These are phyloP conservation scores for Pichia kluyveri DNA, from an alignment of 805 yeast genomes.

Conservation along the genomic window DNA sequence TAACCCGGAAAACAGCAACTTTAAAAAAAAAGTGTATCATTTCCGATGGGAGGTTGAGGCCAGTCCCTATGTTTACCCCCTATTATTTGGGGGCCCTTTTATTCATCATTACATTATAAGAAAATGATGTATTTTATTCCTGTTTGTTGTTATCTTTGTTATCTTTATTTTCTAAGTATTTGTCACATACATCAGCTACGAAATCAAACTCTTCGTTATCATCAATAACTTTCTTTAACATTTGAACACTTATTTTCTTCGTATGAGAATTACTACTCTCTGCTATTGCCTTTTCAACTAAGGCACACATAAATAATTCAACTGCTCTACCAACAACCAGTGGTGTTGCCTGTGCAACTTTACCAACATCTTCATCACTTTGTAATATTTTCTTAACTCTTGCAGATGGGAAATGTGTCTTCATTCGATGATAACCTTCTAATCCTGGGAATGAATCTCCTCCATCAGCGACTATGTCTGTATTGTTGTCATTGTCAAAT, in stretches of 20 bases:
- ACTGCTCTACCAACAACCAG: conserved; percentile 94
- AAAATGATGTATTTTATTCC: no score
- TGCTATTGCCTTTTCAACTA: conserved; percentile 74
- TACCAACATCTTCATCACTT: conserved; percentile 96
- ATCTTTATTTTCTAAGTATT: conserved; percentile 1
- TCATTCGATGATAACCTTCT: conserved; percentile 39
- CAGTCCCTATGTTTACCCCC: no score
- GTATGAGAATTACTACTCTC: conserved; percentile 71
- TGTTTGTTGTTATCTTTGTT: not conserved
- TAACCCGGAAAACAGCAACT: no score
- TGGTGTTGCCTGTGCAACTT: conserved; percentile 98
- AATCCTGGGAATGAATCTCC: conserved; percentile 12
- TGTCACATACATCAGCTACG: conserved; percentile 54
- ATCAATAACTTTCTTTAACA: conserved; percentile 75
- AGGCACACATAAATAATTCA: conserved; percentile 82
- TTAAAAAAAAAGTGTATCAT: no score
- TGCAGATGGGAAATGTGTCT: conserved; percentile 86
- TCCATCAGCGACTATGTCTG: not conserved
- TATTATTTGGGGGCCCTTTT: no score
- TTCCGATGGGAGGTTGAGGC: no score
- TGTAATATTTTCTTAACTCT: conserved; percentile 96
- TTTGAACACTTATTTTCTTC: conserved; percentile 74
- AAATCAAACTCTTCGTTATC: conserved; percentile 90
- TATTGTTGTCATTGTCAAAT: not conserved
- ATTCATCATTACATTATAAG: no score